Base-by-base conservation (phyloP, 129 eudicot species). In the Apium graveolens region DNA sequence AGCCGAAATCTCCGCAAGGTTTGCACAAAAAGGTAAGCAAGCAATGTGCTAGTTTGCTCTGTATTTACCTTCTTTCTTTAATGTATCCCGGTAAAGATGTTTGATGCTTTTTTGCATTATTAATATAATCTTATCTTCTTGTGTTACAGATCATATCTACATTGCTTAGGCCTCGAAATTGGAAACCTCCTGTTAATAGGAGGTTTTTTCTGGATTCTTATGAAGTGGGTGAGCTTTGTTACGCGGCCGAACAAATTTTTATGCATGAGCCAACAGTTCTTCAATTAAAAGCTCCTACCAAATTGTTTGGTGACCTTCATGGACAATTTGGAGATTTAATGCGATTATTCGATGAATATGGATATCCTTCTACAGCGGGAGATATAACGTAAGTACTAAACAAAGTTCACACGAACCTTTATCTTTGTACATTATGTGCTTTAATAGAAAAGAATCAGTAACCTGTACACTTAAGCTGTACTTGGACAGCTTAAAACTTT, bases 251-350 rank as follows among this genome's bases (percentile, higher is more conserved):
- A 76, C 99, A 91, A 90, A 90, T 95, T 37, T 95, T 95, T 85
- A 90, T 90, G 96, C 97, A 95, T 5, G 99, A 95, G 86, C 87
- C 93, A 13, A 90, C 96, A 4, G 99, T 95, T 63, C 99, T 95
- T 82, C 99, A 95, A 85, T 76, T 95, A 81, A 95, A 91, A 88
- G 99, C 97, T 82, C 99, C 99, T 55, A 81, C 92, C 66, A 95
- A 95, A 85, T 91, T 95, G 70, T 95, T 95, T 78, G 99, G 99
- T 83, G 99, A 95, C 86, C 92, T 95, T 43, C 99, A 95, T 82
- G 99, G 99, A 46, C 99, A 95, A 77, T 95, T 95, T 88, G 99
- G 99, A 81, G 99, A 95, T 78, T 68, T 95, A 63, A 95, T 95
- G 99, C 91, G 99, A 53, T 82, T 91, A 35, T 95, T 95, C 83